These are phyloP conservation scores for Aphanomyces stellatus DNA, from an alignment of 352 stramenopile species.

Conservation along the genomic window DNA sequence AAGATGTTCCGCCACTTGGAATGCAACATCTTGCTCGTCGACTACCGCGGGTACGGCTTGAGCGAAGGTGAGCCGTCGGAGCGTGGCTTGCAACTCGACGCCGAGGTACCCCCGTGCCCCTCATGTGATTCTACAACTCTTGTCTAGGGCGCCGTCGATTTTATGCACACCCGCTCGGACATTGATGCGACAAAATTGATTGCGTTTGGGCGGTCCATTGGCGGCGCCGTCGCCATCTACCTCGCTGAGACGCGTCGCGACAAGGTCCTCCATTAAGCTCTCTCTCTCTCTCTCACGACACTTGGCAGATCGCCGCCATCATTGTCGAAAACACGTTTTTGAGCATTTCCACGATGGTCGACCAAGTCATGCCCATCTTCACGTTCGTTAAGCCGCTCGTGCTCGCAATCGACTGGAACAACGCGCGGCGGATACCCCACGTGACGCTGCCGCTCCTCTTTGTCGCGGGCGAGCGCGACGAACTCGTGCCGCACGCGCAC, in stretches of 20 bases:
- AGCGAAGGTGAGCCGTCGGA: slow-evolving; percentile 82
- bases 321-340: slow-evolving; percentile 94
- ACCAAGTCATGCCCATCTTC: slow-evolving; percentile 88
- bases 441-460: slow-evolving; percentile 86
- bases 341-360: slow-evolving; percentile 90
- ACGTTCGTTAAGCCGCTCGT: slow-evolving; percentile 85
- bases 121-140: neutral
- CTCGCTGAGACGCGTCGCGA: slow-evolving; percentile 69
- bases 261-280: slow-evolving; percentile 24
- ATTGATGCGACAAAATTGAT: slow-evolving; percentile 85
- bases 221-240: slow-evolving; percentile 88
- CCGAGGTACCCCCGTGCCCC: slow-evolving; percentile 37
- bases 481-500: slow-evolving; percentile 87
- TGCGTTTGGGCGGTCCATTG: slow-evolving; percentile 88
- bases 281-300: neutral
- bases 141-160: slow-evolving; percentile 68
- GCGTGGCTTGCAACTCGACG: slow-evolving; percentile 87
- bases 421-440: slow-evolving; percentile 38
- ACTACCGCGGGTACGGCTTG: slow-evolving; percentile 92
- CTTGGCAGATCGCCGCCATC: slow-evolving; percentile 79
- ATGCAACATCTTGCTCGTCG: slow-evolving; percentile 88
- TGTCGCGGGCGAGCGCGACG: slow-evolving; percentile 82
- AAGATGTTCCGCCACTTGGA: slow-evolving; percentile 83
- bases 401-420: slow-evolving; percentile 89
- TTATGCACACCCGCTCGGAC: slow-evolving; percentile 54